A percentile compares a stretch with the other conserved stretches of the same genome.
Evolutionary conservation across 768 basidiomycete genomes (phyloP).

Genomic region (Collybia sordida): DNA sequence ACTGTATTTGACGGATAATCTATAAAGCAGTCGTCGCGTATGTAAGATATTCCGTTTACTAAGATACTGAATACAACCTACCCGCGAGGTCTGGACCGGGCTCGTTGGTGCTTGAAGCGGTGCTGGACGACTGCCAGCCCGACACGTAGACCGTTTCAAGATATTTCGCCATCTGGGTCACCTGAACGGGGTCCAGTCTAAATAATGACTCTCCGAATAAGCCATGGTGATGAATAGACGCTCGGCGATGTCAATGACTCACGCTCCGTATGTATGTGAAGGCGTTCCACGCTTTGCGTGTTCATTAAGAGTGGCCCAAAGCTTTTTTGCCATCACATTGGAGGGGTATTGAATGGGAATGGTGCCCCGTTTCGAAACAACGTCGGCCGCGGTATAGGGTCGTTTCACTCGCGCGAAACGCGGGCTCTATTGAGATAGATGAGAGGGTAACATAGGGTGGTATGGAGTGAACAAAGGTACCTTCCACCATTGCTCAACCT

Average conservation of each 20-base stretch:
- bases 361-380: slow-evolving; percentile 92
- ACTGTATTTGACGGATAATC: slow-evolving; percentile 99
- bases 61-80: slow-evolving; percentile 28
- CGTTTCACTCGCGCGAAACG: slow-evolving; percentile 87
- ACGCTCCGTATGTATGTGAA: slow-evolving; percentile 98
- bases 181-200: slow-evolving; percentile 95
- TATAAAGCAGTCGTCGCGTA: slow-evolving; percentile 25
- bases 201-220: neutral
- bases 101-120: slow-evolving; percentile 91
- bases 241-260: slow-evolving; percentile 40
- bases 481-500: slow-evolving; percentile 93
- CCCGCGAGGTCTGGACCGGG: slow-evolving; percentile 98
- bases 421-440: slow-evolving; percentile 54
- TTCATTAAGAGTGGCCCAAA: slow-evolving; percentile 70
- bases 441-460: slow-evolving; percentile 8
- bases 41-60: neutral
- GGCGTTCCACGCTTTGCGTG: slow-evolving; percentile 79
- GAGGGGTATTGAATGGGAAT: slow-evolving; percentile 86
- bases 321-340: slow-evolving; percentile 81
- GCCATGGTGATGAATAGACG: neutral
- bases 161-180: slow-evolving; percentile 98
- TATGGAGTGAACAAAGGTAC: slow-evolving; percentile 37
- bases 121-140: slow-evolving; percentile 93
- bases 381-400: slow-evolving; percentile 90
- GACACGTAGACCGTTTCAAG: slow-evolving; percentile 99